Evolutionary conservation across 306 rosid genomes (phyloP), one percentile per base, ranked within the genome.

Genomic region (Fragaria ananassa): DNA sequence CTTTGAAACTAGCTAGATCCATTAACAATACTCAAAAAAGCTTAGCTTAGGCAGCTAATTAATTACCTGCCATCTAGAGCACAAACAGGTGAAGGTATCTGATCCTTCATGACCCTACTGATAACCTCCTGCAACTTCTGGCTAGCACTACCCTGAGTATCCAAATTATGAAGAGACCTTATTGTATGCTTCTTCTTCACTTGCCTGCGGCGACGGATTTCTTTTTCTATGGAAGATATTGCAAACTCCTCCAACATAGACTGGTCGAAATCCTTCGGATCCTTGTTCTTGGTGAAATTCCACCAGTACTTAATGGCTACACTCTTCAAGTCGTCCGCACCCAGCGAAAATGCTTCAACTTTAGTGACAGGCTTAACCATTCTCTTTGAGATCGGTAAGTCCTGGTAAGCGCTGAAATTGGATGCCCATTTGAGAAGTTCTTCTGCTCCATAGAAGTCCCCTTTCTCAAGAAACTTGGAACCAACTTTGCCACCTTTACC

Each of bases 371-470:
- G 21, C 68, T 63, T 63, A 63, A 82, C 86, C 4, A 82, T 84
- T 78, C 81, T 82, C 1, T 85, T 70, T 12, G 90, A 84, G 50
- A 56, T 76, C 21, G 87, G 86, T 58, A 76, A 82, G 72, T 81
- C 75, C 10, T 82, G 49, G 54, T 67, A 65, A 70, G 75, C 60
- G 70, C 62, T 75, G 17, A 83, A 83, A 49, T 79, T 85, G 56
- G 82, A 76, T 39, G 83, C 87, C 87, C 90, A 84, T 0, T 35
- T 37, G 6, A 72, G 39, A 54, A 72, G 65, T 21, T 72, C 68
- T 34, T 63, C 76, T 72, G 46, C 50, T 72, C 76, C 66, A 72
- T 31, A 72, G 64, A 12, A 72, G 10, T 29, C 29, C 21, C 78
- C 70, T 11, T 19, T 10, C 60, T 45, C 44, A 61, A 74, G 46